These are phyloP conservation scores for Akanthomyces dipterigenus DNA, from an alignment of 2,329 filamentous ascomycete genomes.

Conservation along the genomic window DNA sequence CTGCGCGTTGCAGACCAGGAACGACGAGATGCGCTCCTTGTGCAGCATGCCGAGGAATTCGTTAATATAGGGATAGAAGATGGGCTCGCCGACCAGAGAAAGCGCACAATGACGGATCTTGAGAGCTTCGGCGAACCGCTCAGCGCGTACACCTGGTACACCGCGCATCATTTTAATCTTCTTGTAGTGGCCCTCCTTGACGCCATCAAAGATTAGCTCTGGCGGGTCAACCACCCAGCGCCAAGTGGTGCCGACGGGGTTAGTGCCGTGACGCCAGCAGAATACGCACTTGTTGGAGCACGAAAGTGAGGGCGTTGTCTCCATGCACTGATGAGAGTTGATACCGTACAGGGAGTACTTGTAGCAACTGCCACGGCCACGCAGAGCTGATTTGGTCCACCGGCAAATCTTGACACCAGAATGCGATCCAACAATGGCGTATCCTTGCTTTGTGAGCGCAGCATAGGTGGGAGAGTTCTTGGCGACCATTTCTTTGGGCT, in stretches of 20 bases:
- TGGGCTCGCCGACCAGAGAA: conserved; percentile 91
- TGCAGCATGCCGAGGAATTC: conserved; percentile 82
- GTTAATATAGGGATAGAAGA: conserved; percentile 97
- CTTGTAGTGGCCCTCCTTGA: conserved; percentile 87
- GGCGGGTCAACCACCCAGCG: conserved; percentile 92
- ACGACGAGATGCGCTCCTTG: conserved; percentile 79
- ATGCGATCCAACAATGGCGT: conserved; percentile 90
- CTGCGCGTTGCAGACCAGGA: conserved; percentile 95
- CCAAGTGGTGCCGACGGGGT: conserved; percentile 94
- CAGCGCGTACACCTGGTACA: conserved; percentile 84
- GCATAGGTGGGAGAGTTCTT: conserved; percentile 81
- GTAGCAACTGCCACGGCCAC: conserved; percentile 91
- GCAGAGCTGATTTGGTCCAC: conserved; percentile 95
- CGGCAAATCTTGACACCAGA: conserved; percentile 96
- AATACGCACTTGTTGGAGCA: conserved; percentile 99
- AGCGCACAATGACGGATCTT: conserved; percentile 88
- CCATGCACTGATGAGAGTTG: conserved; percentile 94
- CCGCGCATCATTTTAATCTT: conserved; percentile 98
- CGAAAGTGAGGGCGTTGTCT: conserved; percentile 88
- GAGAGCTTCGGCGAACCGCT: conserved; percentile 90
- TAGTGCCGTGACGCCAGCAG: conserved; percentile 97
- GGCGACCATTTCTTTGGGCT: conserved; percentile 90
- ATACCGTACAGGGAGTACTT: conserved; percentile 98
- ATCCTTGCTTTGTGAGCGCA: conserved; percentile 91
- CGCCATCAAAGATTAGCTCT: conserved; percentile 80